Evolutionary conservation across 2,329 filamentous ascomycete species (phyloP).

Genomic region (Penicillium sp.): DNA sequence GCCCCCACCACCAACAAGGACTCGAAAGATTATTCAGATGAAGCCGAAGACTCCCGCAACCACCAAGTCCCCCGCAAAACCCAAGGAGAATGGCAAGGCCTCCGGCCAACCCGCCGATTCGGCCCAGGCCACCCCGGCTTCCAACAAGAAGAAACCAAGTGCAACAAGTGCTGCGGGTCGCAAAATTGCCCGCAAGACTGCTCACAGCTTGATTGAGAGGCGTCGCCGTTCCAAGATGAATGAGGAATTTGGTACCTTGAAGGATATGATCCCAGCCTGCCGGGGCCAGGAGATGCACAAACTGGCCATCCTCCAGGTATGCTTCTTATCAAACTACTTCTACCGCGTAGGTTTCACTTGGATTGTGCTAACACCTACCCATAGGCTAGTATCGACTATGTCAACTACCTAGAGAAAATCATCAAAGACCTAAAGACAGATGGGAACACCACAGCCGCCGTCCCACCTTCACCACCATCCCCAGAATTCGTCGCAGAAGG

Average conservation of each 20-base stretch:
- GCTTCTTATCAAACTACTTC: conserved; percentile 26
- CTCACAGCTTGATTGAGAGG: conserved; percentile 92
- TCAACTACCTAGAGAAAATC: conserved; percentile 91
- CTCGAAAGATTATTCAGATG: conserved; percentile 98
- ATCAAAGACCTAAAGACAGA: conserved; percentile 74
- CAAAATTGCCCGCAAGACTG: conserved; percentile 94
- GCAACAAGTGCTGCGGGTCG: conserved; percentile 82
- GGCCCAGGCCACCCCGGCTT: conserved; percentile 34
- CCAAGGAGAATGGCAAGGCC: conserved; percentile 31
- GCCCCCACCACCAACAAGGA: conserved; percentile 87
- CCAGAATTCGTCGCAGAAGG: conserved; percentile 35
- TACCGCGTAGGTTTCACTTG: neutral
- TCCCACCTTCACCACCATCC: conserved; percentile 41
- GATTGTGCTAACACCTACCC: neutral
- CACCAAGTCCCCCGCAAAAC: conserved; percentile 46
- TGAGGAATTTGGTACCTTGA: conserved; percentile 91
- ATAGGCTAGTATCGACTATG: conserved; percentile 93
- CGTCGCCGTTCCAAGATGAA: conserved; percentile 96
- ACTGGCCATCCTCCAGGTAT: conserved; percentile 87
- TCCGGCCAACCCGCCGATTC: conserved; percentile 23
- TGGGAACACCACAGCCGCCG: conserved; percentile 26
- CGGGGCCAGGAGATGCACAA: conserved; percentile 97
- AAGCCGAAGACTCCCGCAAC: conserved; percentile 63
- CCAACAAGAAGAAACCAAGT: conserved; percentile 79
- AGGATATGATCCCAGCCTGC: conserved; percentile 94